Evolutionary conservation across 352 stramenopile species (phyloP).

Genomic region (Phytophthora hibernalis): DNA sequence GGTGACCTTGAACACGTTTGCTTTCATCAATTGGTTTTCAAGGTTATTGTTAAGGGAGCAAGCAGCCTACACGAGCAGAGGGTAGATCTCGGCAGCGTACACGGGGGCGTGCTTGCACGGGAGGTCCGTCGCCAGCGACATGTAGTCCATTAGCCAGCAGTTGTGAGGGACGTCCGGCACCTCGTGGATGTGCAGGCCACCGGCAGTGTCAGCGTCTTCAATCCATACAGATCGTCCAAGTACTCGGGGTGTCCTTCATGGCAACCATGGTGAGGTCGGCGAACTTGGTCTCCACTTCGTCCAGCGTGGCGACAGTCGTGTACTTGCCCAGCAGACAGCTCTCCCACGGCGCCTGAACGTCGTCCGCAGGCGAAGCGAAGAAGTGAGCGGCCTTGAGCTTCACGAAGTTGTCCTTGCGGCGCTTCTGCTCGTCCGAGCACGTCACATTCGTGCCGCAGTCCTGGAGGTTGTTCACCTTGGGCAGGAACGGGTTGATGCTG

Average conservation of each 20-base stretch:
- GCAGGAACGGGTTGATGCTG: conserved; percentile 50
- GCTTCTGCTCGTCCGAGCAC: conserved; percentile 34
- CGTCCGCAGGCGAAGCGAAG: conserved; percentile 59
- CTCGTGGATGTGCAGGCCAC: conserved; percentile 37
- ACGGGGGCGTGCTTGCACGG: conserved; percentile 39
- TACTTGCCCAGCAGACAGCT: conserved; percentile 53
- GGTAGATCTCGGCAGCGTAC: conserved; percentile 42
- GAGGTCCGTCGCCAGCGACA: conserved; percentile 37
- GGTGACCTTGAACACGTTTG: too few relatives aligned
- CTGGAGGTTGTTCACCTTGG: conserved; percentile 51
- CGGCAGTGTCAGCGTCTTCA: conserved; percentile 43
- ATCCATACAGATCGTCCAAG: conserved; percentile 41
- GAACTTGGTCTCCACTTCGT: conserved; percentile 45
- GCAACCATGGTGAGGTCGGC: conserved; percentile 33
- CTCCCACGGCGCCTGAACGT: conserved; percentile 53
- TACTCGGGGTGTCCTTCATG: conserved; percentile 51
- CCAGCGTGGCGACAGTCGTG: conserved; percentile 38
- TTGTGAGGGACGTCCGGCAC: conserved; percentile 41
- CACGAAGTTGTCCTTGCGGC: conserved; percentile 55
- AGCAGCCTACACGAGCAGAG: conserved; percentile 36
- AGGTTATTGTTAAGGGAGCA: neutral
- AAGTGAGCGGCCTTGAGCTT: conserved; percentile 54
- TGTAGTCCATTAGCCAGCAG: conserved; percentile 54
- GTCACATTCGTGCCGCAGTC: conserved; percentile 19
- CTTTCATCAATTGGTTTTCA: neutral